Base-by-base conservation (phyloP, 768 basidiomycete genomes). In the Phallus indusiatus region DNA sequence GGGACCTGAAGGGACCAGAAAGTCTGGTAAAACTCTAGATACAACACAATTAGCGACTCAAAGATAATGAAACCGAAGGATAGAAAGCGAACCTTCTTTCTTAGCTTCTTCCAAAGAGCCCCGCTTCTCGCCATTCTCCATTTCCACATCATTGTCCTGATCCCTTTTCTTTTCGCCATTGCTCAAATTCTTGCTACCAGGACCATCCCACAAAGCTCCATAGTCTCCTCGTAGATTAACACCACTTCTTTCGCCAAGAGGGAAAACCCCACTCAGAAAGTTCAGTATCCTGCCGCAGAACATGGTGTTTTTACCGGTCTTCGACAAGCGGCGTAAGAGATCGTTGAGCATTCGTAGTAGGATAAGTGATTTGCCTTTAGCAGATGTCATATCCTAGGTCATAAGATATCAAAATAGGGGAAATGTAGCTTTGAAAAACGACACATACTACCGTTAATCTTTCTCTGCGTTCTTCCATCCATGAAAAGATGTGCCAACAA, bases 181-280 rank as follows among this genome's bases (percentile, higher is more conserved):
- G 53, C 76, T 75, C 55, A 74, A 74, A 14, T 53, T 52, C 28
- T 42, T 28, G 57, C 47, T 60, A 53, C 18, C 17, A 84, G 42
- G 81, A 14, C 83, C 81, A 60, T 90, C 85, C 89, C 88, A 90
- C 21, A 76, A 73, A 10, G 88, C 83, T 0, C 90, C 84, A 68
- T 86, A 91, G 72, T 94, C 89, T 59, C 93, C 93, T 34, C 93
- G 76, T 62, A 95, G 71, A 70, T 96, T 96, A 35, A 95, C 93
- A 34, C 93, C 91, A 68, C 90, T 93, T 53, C 91, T 75, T 70
- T 95, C 93, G 1, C 89, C 88, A 9, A 96, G 71, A 6, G 90
- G 88, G 68, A 93, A 95, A 1, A 91, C 89, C 1, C 81, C 82
- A 60, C 87, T 89, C 53, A 95, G 73, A 70, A 94, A 94, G 1